Percentiles rank a stretch among this genome's conserved stretches.
Evolutionary conservation across 164 flowering plant species (phyloP).

Genomic region (Stephania cephalantha): DNA sequence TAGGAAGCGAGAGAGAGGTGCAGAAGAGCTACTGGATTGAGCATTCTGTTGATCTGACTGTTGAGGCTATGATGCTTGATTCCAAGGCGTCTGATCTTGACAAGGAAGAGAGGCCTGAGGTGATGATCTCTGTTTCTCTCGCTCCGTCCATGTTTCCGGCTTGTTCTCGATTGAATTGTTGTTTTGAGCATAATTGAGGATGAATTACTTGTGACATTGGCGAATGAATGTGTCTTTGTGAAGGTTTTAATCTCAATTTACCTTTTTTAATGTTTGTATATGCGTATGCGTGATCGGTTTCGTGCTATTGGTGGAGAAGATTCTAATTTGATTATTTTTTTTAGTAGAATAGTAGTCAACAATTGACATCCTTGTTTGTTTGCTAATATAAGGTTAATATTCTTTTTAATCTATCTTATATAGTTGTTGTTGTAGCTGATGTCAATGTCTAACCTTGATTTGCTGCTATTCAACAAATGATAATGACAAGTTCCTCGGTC

Average conservation of each 20-base stretch:
- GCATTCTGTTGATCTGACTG: conserved; percentile 64
- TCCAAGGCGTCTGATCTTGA: conserved; percentile 91
- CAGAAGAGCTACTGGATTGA: conserved; percentile 89
- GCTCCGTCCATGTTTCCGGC: too few relatives aligned
- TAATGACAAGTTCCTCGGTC: background rate
- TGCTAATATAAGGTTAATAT: background rate
- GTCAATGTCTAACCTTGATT: background rate
- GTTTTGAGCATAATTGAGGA: background rate
- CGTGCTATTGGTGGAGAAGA: background rate
- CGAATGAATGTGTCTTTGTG: background rate
- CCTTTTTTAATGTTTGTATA: background rate
- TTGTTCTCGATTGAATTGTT: background rate
- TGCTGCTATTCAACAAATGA: background rate
- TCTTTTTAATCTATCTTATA: background rate
- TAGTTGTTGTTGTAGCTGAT: background rate
- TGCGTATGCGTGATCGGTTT: background rate
- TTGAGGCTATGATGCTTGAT: conserved; percentile 98
- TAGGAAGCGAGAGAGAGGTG: conserved; percentile 48
- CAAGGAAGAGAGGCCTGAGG: conserved; percentile 96
- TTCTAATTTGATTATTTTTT: background rate
- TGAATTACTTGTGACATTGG: background rate
- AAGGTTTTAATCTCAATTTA: background rate
- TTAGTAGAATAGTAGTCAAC: too few relatives aligned
- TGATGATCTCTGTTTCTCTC: conserved; percentile 20
- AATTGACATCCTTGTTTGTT: background rate